Base-by-base conservation (phyloP, 2,329 filamentous ascomycete species). In the Epichloe glyceriae region DNA sequence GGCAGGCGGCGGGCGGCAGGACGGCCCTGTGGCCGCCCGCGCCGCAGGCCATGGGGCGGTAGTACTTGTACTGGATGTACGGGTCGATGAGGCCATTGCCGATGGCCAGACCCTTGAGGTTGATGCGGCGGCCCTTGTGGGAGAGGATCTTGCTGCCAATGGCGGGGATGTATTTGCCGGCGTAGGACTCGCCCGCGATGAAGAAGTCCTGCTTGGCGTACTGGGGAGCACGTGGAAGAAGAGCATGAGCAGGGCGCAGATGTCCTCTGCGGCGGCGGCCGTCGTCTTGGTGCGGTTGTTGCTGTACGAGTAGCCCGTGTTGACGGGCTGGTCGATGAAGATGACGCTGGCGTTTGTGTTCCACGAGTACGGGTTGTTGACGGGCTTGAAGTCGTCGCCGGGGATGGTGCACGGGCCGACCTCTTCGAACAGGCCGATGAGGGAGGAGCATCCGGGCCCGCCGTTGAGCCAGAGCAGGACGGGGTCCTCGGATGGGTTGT, bases 191-290 rank as follows among this genome's bases (percentile, higher is more conserved):
- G 67, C 90, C 90, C 56, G 89, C 84, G 70, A 96, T 95, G 76
- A 97, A 91, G 82, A 98, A 97, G 71, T 91, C 85, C 71, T 96
- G 91, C 66, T 83, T 78, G 46, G 88, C 80, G 66, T 97, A 97
- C 71, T 97, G 80, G 51, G 91, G 78, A 97, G 97, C 68, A 96
- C 86, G 73, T 95, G 85, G 80, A 97, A 97, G 81, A 98, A 98
- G 59, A 97, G 85, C 40, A 90, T 93, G 57, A 98, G 76, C 56
- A 97, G 85, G 57, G 91, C 91, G 64, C 97, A 97, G 61, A 97
- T 83, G 63, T 97, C 93, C 80, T 97, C 96, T 73, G 88, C 88
- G 46, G 93, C 93, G 57, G 91, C 91, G 55, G 94, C 80, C 17
- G 91, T 96, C 78, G 91, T 90, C 72, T 82, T 89, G 62, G 96